Evolutionary conservation across 148 eudicot species (phyloP), one percentile per base, ranked within the genome.

Genomic region (Rhododendron kiyosumense): DNA sequence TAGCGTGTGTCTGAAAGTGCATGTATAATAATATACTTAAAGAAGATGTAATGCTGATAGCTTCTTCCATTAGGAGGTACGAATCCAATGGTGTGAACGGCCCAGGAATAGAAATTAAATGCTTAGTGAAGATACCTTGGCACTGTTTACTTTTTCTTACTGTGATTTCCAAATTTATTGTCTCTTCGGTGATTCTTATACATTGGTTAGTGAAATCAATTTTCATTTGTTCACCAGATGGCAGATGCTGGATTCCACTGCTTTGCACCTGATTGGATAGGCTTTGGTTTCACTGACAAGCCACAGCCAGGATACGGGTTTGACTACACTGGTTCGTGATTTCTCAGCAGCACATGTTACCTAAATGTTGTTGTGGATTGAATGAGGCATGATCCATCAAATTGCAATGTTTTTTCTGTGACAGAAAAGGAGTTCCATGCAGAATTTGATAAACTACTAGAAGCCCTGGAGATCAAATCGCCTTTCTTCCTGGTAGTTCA

Each of bases 181-280:
- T 12, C 49, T 73, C 59, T 75, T 76, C 14, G 2, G 32, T 81
- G 14, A 51, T 74, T 84, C 17, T 88, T 57, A 15, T 65, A 22
- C 75, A 8, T 34, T 84, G 82, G 65, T 71, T 77, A 20, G 46
- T 85, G 79, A 91, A 81, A 38, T 79, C 3, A 43, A 69, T 46
- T 63, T 32, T 73, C 14, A 17, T 65, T 45, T 69, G 76, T 85
- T 89, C 36, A 77, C 78, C 83, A 97, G 99, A 87, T 97, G 99
- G 91, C 98, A 84, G 98, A 95, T 90, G 85, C 91, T 85, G 99
- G 99, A 85, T 97, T 92, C 87, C 99, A 91, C 90, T 97, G 99
- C 90, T 86, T 93, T 89, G 99, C 99, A 88, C 99, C 99, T 85
- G 99, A 97, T 86, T 97, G 99, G 99, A 90, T 97, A 86, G 99